phyloP scores from a whole-genome alignment of 1,139 yeast genomes.

The Groenewaldozyma sp. region DNA sequence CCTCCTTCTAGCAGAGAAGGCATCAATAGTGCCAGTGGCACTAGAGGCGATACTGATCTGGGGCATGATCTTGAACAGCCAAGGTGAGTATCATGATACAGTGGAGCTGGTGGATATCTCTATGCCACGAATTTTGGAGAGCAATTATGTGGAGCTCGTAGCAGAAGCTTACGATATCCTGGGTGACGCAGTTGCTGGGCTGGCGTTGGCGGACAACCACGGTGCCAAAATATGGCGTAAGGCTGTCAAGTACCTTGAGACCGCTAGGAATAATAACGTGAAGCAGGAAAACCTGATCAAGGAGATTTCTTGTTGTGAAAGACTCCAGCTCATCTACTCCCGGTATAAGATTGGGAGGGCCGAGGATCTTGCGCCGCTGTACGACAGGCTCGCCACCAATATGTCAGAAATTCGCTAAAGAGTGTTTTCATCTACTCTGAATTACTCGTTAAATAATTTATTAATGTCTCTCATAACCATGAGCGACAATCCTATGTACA shows the following conservation, averaged over 20 bases:
- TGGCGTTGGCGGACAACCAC: neutral
- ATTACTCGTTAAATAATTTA: too few relatives aligned
- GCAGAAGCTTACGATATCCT: slow-evolving; percentile 19
- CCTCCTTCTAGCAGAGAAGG: slow-evolving; percentile 17
- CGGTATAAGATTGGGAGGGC: too few relatives aligned
- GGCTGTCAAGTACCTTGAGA: neutral
- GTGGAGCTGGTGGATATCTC: slow-evolving; percentile 18
- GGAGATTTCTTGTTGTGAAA: neutral
- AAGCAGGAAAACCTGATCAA: neutral
- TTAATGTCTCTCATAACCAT: too few relatives aligned
- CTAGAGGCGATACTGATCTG: slow-evolving; percentile 21
- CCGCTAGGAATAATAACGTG: neutral
- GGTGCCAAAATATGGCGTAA: neutral
- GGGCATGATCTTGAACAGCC: slow-evolving; percentile 16
- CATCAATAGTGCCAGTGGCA: slow-evolving; percentile 16
- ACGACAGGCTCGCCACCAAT: too few relatives aligned
- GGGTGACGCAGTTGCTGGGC: slow-evolving; percentile 17
- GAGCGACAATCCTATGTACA: too few relatives aligned
- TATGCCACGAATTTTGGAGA: slow-evolving; percentile 23
- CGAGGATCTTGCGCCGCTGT: too few relatives aligned
- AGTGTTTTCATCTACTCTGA: too few relatives aligned
- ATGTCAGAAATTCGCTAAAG: too few relatives aligned
- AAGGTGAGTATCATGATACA: slow-evolving; percentile 18
- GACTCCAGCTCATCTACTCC: neutral
- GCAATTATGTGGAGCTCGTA: slow-evolving; percentile 14